Base-by-base conservation (phyloP, 164 flowering plant species). In the Santalum album region DNA sequence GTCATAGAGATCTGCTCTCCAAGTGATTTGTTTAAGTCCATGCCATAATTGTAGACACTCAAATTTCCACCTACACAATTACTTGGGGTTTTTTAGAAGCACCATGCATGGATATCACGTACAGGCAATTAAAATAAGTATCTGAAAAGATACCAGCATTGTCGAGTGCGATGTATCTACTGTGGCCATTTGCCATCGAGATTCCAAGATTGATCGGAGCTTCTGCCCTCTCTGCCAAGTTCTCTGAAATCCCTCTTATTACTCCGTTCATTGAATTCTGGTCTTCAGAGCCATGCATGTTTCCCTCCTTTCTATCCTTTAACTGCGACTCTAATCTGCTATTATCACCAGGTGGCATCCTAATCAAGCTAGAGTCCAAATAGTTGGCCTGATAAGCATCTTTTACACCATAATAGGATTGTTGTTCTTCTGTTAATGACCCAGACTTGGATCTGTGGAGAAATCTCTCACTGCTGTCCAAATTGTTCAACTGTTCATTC, bases 1-100 rank as follows among this genome's bases (percentile, higher is more conserved):
- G 1, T 50, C 56, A 50, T 23, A 50, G 56, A 48, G 44, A 39
- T 26, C 12, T n/a, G n/a, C n/a, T 49, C 66, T 43, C 22, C 46
- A 7, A 39, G 3, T n/a, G 36, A 25, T 34, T 51, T 56, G 26
- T 49, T 38, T 35, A 25, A 29, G 32, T 51, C 60, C 47, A 43
- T 56, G 3, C 56, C 60, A 32, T 32, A 27, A 18, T 27, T 26
- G 35, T 61, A 62, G 7, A 49, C 5, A 26, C 56, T 26, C 18
- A 29, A 60, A 50, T 40, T 56, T 18, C 36, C 56, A 43, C 60
- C 60, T 61, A 51, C 24, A 51, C 2, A 22, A 50, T 50, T 62
- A 12, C 25, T 12, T 12, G 9, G 3, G 24, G 6, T 45, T 12
- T 45, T 45, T n/a, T 12, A 6, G 21, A 2, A 20, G 7, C n/a